Evolutionary conservation across 2,329 filamentous ascomycete species (phyloP).

Genomic region (Metarhizium humberi): DNA sequence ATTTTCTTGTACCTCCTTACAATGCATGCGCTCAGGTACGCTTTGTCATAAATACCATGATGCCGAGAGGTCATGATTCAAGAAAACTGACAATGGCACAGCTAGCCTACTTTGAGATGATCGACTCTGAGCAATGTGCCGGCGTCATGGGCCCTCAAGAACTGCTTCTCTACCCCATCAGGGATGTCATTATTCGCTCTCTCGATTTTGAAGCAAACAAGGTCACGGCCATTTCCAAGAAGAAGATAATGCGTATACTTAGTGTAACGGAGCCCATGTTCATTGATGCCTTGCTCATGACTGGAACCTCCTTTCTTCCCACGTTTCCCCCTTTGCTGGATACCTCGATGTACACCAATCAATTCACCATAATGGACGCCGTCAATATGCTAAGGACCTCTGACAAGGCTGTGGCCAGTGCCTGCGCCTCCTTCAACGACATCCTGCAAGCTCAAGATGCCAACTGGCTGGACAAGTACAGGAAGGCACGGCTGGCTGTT

Average conservation of each 20-base stretch:
- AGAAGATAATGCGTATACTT: constrained; percentile 60
- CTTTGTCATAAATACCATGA: background rate
- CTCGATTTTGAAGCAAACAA: constrained; percentile 61
- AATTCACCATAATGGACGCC: constrained; percentile 61
- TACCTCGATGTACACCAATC: constrained; percentile 42
- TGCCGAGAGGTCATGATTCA: background rate
- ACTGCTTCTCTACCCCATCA: constrained; percentile 74
- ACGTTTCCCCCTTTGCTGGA: constrained; percentile 70
- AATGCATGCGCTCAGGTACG: constrained; percentile 77
- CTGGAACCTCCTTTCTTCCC: constrained; percentile 71
- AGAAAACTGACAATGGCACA: background rate
- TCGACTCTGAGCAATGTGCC: constrained; percentile 58
- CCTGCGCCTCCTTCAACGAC: constrained; percentile 73
- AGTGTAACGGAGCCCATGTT: constrained; percentile 62
- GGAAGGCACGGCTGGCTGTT: constrained; percentile 74
- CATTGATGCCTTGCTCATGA: constrained; percentile 73
- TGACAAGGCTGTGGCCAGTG: constrained; percentile 59
- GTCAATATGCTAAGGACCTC: constrained; percentile 64
- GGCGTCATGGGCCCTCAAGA: constrained; percentile 80
- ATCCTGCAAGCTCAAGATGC: constrained; percentile 62
- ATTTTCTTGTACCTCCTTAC: constrained; percentile 79
- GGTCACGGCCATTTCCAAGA: constrained; percentile 56
- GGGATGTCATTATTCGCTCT: constrained; percentile 58
- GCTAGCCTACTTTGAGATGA: constrained; percentile 70
- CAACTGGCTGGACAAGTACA: constrained; percentile 78